Evolutionary conservation across 2,329 filamentous ascomycete genomes (phyloP).

Genomic region (Cytospora chrysosperma): DNA sequence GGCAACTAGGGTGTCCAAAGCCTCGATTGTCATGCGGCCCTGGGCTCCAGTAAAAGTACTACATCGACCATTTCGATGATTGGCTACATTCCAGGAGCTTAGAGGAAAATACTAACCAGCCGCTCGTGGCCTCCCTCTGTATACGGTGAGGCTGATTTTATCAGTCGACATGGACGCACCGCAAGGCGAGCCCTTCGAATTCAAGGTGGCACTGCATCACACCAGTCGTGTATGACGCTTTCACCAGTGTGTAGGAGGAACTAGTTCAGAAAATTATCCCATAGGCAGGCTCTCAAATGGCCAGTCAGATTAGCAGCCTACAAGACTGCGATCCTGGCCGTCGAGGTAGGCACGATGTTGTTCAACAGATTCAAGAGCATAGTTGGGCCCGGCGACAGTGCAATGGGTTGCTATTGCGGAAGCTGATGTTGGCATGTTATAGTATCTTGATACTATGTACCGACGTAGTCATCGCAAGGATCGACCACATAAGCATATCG

Average conservation of each 20-base stretch:
- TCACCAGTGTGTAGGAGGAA: conserved; percentile 36
- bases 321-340: conserved; percentile 38
- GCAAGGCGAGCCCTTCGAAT: conserved; percentile 41
- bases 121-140: conserved; percentile 43
- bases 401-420: conserved; percentile 8
- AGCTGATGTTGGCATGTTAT: not conserved
- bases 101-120: conserved; percentile 40
- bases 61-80: conserved; percentile 31
- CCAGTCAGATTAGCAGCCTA: conserved; percentile 38
- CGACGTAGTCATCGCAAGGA: too few relatives aligned
- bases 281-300: conserved; percentile 34
- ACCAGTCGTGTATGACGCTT: conserved; percentile 36
- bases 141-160: conserved; percentile 40
- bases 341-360: conserved; percentile 10
- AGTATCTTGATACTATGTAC: not conserved
- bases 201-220: conserved; percentile 24
- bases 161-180: conserved; percentile 40
- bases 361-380: conserved; percentile 9
- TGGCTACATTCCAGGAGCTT: conserved; percentile 36
- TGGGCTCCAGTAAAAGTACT: conserved; percentile 26
- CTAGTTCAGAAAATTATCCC: conserved; percentile 25
- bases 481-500: not conserved
- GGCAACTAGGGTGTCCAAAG: conserved; percentile 10
- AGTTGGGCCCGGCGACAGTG: not conserved
- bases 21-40: not conserved